phyloP scores from a whole-genome alignment of 352 stramenopile species.

The Globisporangium paroecandrum region DNA sequence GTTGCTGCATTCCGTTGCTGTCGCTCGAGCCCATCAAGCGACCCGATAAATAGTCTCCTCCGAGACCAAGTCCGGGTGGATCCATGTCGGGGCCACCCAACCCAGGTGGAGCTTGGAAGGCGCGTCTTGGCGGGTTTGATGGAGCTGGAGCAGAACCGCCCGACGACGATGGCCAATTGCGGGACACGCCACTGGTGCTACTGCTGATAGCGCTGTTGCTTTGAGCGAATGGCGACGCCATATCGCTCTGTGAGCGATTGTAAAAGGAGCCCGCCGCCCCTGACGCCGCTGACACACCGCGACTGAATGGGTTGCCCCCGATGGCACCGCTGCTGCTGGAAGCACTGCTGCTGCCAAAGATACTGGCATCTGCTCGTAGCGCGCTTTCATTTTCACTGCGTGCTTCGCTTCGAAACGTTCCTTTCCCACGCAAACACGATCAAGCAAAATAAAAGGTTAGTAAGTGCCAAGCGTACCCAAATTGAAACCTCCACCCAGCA shows the following conservation, averaged over 20 bases:
- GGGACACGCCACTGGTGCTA: background rate
- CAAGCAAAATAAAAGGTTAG: background rate
- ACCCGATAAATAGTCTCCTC: conserved; percentile 4
- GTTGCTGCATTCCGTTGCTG: conserved; percentile 1
- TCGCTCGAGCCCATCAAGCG: conserved; percentile 1
- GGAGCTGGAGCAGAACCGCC: conserved; percentile 13
- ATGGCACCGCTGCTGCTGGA: background rate
- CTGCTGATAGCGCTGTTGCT: background rate
- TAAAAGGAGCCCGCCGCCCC: conserved; percentile 6
- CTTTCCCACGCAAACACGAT: background rate
- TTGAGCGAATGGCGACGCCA: conserved; percentile 17
- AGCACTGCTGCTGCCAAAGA: conserved; percentile 11
- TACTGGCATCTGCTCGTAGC: background rate
- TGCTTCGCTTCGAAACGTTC: conserved; percentile 12
- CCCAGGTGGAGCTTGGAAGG: conserved; percentile 46
- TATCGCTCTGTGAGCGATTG: background rate
- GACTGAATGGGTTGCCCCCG: conserved; percentile 26
- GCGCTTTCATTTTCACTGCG: conserved; percentile 10
- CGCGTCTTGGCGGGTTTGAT: conserved; percentile 30
- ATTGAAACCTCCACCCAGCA: background rate
- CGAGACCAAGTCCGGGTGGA: conserved; percentile 7
- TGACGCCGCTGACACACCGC: conserved; percentile 5
- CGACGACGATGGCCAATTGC: conserved; percentile 21
- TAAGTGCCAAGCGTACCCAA: background rate
- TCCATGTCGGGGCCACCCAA: conserved; percentile 24